phyloP scores from a whole-genome alignment of 345 rosid genomes.

The Clausena lansium region DNA sequence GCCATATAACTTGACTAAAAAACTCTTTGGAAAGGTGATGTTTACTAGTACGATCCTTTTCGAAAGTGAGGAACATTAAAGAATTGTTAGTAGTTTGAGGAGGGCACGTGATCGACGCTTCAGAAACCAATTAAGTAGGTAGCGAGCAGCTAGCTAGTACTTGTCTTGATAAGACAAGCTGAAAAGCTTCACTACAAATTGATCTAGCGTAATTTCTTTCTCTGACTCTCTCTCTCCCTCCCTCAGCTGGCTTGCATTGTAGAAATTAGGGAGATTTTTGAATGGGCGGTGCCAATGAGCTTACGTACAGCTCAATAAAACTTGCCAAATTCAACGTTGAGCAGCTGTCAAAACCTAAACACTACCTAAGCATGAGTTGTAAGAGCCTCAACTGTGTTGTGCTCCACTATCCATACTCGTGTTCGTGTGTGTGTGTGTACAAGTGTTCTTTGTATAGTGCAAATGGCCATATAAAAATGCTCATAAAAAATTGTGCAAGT shows the following conservation, averaged over 20 bases:
- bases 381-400: not conserved
- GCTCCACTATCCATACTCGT: not conserved
- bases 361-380: constrained; percentile 8
- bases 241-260: constrained; percentile 5
- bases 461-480: too few species aligned
- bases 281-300: not conserved
- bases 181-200: not conserved
- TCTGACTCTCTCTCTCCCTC: not conserved
- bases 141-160: not conserved
- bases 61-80: too few species aligned
- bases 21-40: too few species aligned
- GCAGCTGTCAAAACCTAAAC: constrained; percentile 1
- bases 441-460: too few species aligned
- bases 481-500: too few species aligned
- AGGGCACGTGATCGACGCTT: not conserved
- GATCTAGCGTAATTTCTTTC: not conserved
- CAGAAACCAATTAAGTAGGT: not conserved
- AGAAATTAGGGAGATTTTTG: not conserved
- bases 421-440: not conserved
- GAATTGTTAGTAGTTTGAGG: not conserved
- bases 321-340: not conserved
- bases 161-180: not conserved
- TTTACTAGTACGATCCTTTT: too few species aligned
- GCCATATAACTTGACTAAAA: too few species aligned
- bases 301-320: not conserved